Evolutionary conservation across 495 filamentous ascomycete species (phyloP).

Genomic region (Penicillium desertorum): DNA sequence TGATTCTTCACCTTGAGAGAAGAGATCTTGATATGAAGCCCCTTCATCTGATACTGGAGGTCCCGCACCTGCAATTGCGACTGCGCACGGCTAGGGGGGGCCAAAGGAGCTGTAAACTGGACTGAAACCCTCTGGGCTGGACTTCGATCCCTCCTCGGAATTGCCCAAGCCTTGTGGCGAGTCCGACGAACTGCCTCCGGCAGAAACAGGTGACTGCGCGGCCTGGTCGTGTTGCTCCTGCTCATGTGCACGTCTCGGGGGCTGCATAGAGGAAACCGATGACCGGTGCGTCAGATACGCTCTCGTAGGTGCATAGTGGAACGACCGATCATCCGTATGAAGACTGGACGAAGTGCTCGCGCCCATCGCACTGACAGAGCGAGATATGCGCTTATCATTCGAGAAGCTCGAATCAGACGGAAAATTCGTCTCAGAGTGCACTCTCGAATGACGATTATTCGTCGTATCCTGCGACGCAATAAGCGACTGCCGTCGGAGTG

Average conservation of each 20-base stretch:
- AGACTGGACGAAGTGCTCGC: conserved; percentile 38
- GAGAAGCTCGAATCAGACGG: conserved; percentile 39
- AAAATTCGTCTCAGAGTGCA: conserved; percentile 58
- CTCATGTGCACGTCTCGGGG: conserved; percentile 14
- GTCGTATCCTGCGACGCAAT: conserved; percentile 35
- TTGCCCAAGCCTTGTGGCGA: conserved; percentile 36
- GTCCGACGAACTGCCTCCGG: conserved; percentile 24
- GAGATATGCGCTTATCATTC: conserved; percentile 31
- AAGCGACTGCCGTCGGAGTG: conserved; percentile 42
- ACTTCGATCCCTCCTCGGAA: conserved; percentile 29
- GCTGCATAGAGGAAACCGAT: conserved; percentile 34
- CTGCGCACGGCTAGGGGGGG: conserved; percentile 44
- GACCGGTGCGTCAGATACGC: conserved; percentile 43
- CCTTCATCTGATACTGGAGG: conserved; percentile 89
- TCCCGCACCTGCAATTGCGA: conserved; percentile 72
- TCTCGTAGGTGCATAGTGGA: conserved; percentile 40
- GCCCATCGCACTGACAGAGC: conserved; percentile 47
- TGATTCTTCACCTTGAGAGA: conserved; percentile 77
- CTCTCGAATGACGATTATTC: conserved; percentile 53
- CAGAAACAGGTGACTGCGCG: conserved; percentile 14
- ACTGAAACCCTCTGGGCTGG: conserved; percentile 37
- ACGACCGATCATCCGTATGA: conserved; percentile 41
- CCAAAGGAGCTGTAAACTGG: conserved; percentile 38
- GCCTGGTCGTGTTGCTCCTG: conserved; percentile 9
- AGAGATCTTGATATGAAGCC: conserved; percentile 88